phyloP scores from a whole-genome alignment of 2,329 filamentous ascomycete species.

The Cercospora citrullina region DNA sequence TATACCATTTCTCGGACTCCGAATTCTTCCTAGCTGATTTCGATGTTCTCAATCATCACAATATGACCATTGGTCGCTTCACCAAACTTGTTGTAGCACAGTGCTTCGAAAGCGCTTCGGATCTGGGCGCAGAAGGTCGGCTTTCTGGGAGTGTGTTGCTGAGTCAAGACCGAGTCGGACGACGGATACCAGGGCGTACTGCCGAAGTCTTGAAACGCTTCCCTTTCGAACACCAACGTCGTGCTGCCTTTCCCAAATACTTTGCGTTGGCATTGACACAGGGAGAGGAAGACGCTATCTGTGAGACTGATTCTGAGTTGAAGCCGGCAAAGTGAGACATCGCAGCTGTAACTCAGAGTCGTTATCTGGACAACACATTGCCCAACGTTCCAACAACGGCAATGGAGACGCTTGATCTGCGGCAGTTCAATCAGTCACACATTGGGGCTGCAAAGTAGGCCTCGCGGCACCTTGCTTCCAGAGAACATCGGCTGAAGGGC shows the following conservation, averaged over 20 bases:
- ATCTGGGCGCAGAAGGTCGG: neutral
- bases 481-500: too few species aligned
- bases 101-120: neutral
- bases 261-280: neutral
- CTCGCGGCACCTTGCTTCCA: too few species aligned
- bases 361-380: too few species aligned
- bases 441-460: too few species aligned
- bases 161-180: neutral
- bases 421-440: too few species aligned
- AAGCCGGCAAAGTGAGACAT: neutral
- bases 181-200: neutral
- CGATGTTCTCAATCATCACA: slow-evolving; percentile 59
- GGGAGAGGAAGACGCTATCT: neutral
- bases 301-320: neutral
- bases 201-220: neutral
- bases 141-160: neutral
- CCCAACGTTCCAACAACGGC: too few species aligned
- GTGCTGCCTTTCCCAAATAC: neutral
- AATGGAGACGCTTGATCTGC: too few species aligned
- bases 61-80: slow-evolving; percentile 36
- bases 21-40: slow-evolving; percentile 65
- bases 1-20: slow-evolving; percentile 65
- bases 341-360: too few species aligned
- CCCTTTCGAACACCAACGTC: neutral
- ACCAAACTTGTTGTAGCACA: neutral